Evolutionary conservation across 352 stramenopile genomes (phyloP), one percentile per base, ranked within the genome.

Genomic region (Globisporangium orthogonon): DNA sequence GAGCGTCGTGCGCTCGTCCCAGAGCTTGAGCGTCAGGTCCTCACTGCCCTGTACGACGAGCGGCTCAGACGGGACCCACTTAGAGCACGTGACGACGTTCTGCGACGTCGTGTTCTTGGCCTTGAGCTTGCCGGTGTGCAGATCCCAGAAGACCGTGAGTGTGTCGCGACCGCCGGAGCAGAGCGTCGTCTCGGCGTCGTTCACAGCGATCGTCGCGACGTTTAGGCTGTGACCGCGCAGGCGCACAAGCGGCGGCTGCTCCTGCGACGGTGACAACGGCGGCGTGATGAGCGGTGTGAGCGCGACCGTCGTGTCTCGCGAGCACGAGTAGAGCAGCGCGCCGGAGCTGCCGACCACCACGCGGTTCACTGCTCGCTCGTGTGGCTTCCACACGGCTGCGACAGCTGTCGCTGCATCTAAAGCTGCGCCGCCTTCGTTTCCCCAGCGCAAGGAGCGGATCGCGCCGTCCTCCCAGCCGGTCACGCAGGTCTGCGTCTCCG

Each of bases 61-160:
- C 3, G 68, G 54, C 50, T 90, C 78, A 0, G 53, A 18, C 10
- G 83, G 77, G n/a, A 93, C 40, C 83, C 81, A 94, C 50, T 83
- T 87, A 18, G 78, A 84, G 66, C 83, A 95, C 47, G 86, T 95
- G 50, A 95, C 63, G 14, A 95, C 81, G 37, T 95, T 95, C 68
- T 89, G 81, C 17, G 86, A 73, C 7, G 67, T 90, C 37, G 71
- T 88, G 49, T 87, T 92, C 52, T 83, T 87, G 13, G 63, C 56
- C 33, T 73, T 71, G 10, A 78, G 65, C 15, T 69, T 58, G 3
- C 65, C 60, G 0, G 84, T 92, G 17, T 62, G 56, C 7, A 89
- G 40, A 60, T 93, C 83, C 84, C 84, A 94, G 51, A 92, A 70
- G 48, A 86, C 84, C 18, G 81, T 89, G 50, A 87, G 78, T 0